These are phyloP conservation scores for Beauveria scarabaeidicola DNA, from an alignment of 2,329 filamentous ascomycete genomes.

Conservation along the genomic window DNA sequence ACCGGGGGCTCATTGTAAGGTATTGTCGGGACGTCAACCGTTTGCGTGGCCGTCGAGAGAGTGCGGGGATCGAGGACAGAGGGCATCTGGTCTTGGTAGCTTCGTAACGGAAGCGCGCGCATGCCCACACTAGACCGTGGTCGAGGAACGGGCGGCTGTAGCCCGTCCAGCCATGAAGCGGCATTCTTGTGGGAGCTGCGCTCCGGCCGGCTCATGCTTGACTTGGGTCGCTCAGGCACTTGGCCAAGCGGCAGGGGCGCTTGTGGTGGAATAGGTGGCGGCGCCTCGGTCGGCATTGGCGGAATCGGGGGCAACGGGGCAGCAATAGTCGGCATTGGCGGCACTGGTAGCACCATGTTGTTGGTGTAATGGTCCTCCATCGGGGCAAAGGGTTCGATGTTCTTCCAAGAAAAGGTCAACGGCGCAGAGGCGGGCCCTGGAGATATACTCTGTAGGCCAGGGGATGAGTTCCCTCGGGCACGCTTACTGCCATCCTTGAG, in stretches of 20 bases:
- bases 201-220: constrained; percentile 19
- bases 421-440: constrained; percentile 61
- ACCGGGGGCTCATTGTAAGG: constrained; percentile 43
- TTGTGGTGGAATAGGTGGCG: constrained; percentile 15
- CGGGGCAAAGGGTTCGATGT: constrained; percentile 16
- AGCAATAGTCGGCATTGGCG: background rate
- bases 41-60: background rate
- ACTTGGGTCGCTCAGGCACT: constrained; percentile 28
- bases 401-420: constrained; percentile 51
- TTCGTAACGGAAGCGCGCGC: constrained; percentile 7
- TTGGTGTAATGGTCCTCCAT: background rate
- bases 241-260: constrained; percentile 13
- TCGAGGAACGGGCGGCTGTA: background rate
- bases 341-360: background rate
- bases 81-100: constrained; percentile 4
- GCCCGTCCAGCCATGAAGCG: background rate
- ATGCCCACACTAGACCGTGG: constrained; percentile 8
- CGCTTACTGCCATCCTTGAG: constrained; percentile 34
- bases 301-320: background rate
- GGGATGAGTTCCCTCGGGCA: constrained; percentile 45
- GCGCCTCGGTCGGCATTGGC: constrained; percentile 11
- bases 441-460: constrained; percentile 41
- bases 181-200: background rate
- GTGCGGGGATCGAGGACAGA: background rate
- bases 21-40: background rate